Conservation (phyloP, 2,329 filamentous ascomycete species). For the Myotisia sp. region DNA sequence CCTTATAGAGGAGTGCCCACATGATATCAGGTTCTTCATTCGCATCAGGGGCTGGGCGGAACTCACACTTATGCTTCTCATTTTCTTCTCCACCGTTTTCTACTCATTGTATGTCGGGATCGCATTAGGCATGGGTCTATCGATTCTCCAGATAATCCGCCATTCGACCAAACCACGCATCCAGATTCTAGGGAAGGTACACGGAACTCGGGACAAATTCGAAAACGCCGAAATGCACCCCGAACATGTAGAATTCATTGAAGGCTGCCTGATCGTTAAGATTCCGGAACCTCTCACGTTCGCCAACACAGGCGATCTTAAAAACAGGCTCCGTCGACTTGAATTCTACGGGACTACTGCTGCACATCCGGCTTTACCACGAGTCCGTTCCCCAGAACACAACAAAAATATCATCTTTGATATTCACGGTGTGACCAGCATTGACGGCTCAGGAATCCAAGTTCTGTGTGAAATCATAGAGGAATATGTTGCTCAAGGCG, state of each 20-base stretch:
- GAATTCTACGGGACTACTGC: constrained; percentile 78
- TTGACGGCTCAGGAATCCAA: constrained; percentile 87
- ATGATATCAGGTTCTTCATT: constrained; percentile 82
- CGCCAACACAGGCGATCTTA: constrained; percentile 87
- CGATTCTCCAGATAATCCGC: constrained; percentile 73
- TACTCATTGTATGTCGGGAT: constrained; percentile 91
- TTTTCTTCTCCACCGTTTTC: constrained; percentile 84
- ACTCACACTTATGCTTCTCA: constrained; percentile 71
- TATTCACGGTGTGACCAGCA: constrained; percentile 87
- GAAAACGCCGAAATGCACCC: constrained; percentile 68
- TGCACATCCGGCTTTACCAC: constrained; percentile 76
- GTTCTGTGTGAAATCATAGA: constrained; percentile 81
- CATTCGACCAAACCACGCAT: constrained; percentile 88
- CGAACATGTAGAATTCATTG: constrained; percentile 68
- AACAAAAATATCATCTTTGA: constrained; percentile 94
- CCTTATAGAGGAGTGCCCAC: constrained; percentile 85
- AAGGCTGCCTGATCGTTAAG: constrained; percentile 89
- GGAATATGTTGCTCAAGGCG: constrained; percentile 60
- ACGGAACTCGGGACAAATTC: constrained; percentile 61
- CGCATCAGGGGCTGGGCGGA: constrained; percentile 76
- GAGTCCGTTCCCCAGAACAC: constrained; percentile 59
- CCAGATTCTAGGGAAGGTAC: constrained; percentile 83
- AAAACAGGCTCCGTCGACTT: constrained; percentile 64
- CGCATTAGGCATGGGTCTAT: constrained; percentile 82
- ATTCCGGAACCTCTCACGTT: constrained; percentile 95